A percentile compares a stretch with the other conserved stretches of the same genome.
Conservation (phyloP, 73 alveolate species). For the Effrenium voratum region DNA sequence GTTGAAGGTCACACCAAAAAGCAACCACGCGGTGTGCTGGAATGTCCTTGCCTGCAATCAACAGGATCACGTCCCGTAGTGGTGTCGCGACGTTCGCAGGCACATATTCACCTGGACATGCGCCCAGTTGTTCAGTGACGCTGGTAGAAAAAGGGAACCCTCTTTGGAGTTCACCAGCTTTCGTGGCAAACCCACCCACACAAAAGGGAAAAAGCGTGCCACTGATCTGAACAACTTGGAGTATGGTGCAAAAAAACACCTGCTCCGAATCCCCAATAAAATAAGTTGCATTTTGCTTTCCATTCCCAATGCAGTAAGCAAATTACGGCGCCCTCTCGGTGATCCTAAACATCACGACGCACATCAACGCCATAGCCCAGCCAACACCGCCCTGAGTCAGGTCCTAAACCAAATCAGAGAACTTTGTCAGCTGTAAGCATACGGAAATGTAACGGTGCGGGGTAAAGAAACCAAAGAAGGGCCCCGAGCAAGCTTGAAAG, state of each 20-base stretch:
- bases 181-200: too few species aligned
- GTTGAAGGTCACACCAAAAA: neutral
- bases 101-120: neutral
- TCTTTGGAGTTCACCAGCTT: too few species aligned
- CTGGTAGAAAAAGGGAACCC: neutral
- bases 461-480: neutral
- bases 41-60: constrained; percentile 13
- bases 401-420: neutral
- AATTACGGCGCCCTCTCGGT: too few species aligned
- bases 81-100: constrained; percentile 53
- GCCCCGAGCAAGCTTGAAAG: neutral
- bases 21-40: neutral
- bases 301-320: too few species aligned
- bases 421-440: too few species aligned
- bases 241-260: too few species aligned
- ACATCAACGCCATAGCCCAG: too few species aligned
- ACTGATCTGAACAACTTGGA: too few species aligned
- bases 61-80: constrained; percentile 40
- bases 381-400: neutral
- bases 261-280: too few species aligned
- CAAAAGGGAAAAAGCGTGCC: too few species aligned
- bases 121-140: neutral
- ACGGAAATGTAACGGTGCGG: neutral
- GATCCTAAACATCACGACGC: too few species aligned
- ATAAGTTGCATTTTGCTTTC: too few species aligned